phyloP scores from a whole-genome alignment of 1,139 yeast species.

The Entelexis paramagnoliae region DNA sequence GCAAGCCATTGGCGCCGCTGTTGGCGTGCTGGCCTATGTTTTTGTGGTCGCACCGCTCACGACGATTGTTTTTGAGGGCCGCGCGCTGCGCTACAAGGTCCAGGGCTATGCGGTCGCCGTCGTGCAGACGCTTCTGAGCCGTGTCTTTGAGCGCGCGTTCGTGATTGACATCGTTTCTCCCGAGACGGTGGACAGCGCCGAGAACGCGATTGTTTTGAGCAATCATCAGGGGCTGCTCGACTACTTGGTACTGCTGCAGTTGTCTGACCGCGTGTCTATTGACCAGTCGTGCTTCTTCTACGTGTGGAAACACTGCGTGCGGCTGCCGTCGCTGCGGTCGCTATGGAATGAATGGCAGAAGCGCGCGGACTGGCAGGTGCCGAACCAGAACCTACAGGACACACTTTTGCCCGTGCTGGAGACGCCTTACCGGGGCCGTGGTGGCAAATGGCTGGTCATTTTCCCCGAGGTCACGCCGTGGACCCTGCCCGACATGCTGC shows the following conservation, averaged over 20 bases:
- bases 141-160: slow-evolving; percentile 11
- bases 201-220: slow-evolving; percentile 26
- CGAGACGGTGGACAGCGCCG: slow-evolving; percentile 16
- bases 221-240: slow-evolving; percentile 53
- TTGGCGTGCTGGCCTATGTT: slow-evolving; percentile 1
- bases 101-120: slow-evolving; percentile 10
- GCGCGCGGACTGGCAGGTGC: slow-evolving; percentile 28
- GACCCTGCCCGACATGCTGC: slow-evolving; percentile 18
- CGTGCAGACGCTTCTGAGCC: slow-evolving; percentile 7
- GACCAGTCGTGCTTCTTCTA: slow-evolving; percentile 26
- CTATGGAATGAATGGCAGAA: slow-evolving; percentile 21
- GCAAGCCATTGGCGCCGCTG: background rate
- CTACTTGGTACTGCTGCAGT: slow-evolving; percentile 40
- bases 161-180: slow-evolving; percentile 19
- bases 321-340: slow-evolving; percentile 25
- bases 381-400: slow-evolving; percentile 21
- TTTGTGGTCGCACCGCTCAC: slow-evolving; percentile 10
- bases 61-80: slow-evolving; percentile 5
- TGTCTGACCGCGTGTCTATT: slow-evolving; percentile 32
- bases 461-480: slow-evolving; percentile 33
- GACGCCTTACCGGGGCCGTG: slow-evolving; percentile 10
- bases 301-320: slow-evolving; percentile 27
- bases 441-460: slow-evolving; percentile 28
- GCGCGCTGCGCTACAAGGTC: slow-evolving; percentile 12
- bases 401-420: slow-evolving; percentile 20